Evolutionary conservation across 2,329 filamentous ascomycete species (phyloP).

Genomic region (Triangularia setosa): DNA sequence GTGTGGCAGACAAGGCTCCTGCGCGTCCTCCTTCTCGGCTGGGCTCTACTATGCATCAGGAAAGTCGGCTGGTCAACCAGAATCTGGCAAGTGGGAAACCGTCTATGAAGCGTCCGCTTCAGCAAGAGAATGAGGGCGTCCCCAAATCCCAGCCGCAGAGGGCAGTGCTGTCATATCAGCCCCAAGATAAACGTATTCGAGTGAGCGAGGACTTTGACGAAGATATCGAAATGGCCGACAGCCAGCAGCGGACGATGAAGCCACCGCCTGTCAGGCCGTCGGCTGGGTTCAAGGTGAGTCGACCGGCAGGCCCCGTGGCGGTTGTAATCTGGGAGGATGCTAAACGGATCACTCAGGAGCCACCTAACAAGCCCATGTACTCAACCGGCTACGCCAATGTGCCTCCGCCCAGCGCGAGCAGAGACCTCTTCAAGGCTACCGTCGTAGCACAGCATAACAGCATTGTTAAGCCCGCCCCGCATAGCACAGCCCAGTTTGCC

Average conservation of each 20-base stretch:
- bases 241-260: conserved; percentile 56
- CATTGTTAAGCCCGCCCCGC: conserved; percentile 59
- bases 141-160: conserved; percentile 45
- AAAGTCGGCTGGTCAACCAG: conserved; percentile 63
- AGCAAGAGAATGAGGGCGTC: conserved; percentile 55
- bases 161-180: conserved; percentile 59
- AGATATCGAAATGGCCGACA: conserved; percentile 53
- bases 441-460: conserved; percentile 64
- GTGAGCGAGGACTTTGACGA: conserved; percentile 60
- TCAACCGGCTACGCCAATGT: conserved; percentile 58
- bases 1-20: conserved; percentile 31
- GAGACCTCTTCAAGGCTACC: conserved; percentile 62
- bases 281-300: conserved; percentile 64
- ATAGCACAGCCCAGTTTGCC: conserved; percentile 83
- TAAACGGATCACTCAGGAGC: conserved; percentile 48
- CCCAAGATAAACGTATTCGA: conserved; percentile 75
- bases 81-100: conserved; percentile 64
- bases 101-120: conserved; percentile 68
- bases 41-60: conserved; percentile 46
- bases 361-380: conserved; percentile 57
- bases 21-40: conserved; percentile 54
- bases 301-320: conserved; percentile 18
- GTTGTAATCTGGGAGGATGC: conserved; percentile 17
- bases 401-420: conserved; percentile 46
- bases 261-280: conserved; percentile 77